These are phyloP conservation scores for Serpula lacrymans DNA, from an alignment of 768 basidiomycete species.

Conservation along the genomic window DNA sequence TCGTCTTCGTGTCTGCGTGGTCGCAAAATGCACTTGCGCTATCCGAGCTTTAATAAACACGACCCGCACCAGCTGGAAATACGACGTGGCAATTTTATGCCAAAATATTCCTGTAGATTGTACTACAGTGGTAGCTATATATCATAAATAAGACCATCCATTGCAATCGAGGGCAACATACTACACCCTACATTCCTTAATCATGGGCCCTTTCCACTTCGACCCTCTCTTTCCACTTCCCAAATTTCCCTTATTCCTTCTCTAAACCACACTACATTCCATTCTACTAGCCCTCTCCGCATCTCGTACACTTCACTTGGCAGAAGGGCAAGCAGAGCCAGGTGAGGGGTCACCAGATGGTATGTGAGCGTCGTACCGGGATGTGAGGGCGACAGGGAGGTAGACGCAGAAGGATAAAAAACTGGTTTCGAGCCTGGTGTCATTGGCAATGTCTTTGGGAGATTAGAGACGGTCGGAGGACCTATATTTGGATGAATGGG, in stretches of 20 bases:
- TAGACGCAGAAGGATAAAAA: slow-evolving; percentile 69
- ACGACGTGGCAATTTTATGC: too few relatives aligned
- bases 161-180: too few relatives aligned
- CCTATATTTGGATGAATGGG: slow-evolving; percentile 2
- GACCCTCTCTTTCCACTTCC: slow-evolving; percentile 69
- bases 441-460: slow-evolving; percentile 2
- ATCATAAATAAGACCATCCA: too few relatives aligned
- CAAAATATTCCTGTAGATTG: too few relatives aligned
- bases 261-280: slow-evolving; percentile 83
- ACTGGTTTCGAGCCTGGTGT: slow-evolving; percentile 36
- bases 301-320: slow-evolving; percentile 72
- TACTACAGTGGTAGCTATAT: too few relatives aligned
- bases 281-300: slow-evolving; percentile 75
- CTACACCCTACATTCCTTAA: too few relatives aligned
- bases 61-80: too few relatives aligned
- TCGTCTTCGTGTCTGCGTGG: too few relatives aligned
- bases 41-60: too few relatives aligned
- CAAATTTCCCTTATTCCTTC: slow-evolving; percentile 83
- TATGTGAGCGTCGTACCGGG: slow-evolving; percentile 79
- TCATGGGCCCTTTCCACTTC: too few relatives aligned
- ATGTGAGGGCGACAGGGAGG: slow-evolving; percentile 52
- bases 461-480: slow-evolving; percentile 3
- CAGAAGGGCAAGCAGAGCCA: slow-evolving; percentile 69
- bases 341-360: slow-evolving; percentile 71
- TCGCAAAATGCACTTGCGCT: too few relatives aligned